Conservation (phyloP, 192 early-diverging fungal species). For the Pilaira anomala region DNA sequence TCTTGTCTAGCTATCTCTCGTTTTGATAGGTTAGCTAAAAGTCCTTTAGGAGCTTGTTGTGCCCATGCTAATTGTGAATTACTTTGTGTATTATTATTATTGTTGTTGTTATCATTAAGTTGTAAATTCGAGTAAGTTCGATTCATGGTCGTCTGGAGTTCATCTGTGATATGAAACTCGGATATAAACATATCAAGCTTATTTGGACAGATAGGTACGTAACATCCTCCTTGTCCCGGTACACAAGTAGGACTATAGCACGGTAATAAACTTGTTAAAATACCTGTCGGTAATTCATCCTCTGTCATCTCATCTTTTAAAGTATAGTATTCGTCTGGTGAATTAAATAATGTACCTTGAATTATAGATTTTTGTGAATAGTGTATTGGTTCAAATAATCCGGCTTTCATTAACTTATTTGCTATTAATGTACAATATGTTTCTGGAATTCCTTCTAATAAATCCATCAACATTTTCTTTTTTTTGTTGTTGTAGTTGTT, state of each 20-base stretch:
- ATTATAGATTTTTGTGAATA: constrained; percentile 30
- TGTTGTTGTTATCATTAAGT: neutral
- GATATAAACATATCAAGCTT: neutral
- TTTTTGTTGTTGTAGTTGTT: neutral
- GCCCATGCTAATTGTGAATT: constrained; percentile 57
- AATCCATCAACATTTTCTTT: constrained; percentile 3
- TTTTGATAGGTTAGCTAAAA: constrained; percentile 66
- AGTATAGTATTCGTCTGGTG: constrained; percentile 31
- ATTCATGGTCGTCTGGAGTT: neutral
- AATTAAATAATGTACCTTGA: constrained; percentile 23
- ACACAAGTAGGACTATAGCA: constrained; percentile 59
- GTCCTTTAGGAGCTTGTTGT: constrained; percentile 66
- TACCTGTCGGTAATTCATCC: constrained; percentile 65
- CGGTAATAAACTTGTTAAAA: constrained; percentile 81
- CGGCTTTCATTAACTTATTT: constrained; percentile 18
- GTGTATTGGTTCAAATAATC: constrained; percentile 23
- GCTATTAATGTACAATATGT: constrained; percentile 22
- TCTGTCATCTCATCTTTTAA: constrained; percentile 31
- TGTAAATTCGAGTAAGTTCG: too few relatives aligned
- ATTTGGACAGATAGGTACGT: constrained; percentile 30
- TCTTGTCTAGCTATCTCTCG: constrained; percentile 87
- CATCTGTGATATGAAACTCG: neutral
- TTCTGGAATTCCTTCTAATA: constrained; percentile 18
- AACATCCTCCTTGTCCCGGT: constrained; percentile 24
- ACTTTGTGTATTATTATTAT: neutral